Base-by-base conservation (phyloP, 768 basidiomycete genomes). In the Leucosporidium creatinivorum region DNA sequence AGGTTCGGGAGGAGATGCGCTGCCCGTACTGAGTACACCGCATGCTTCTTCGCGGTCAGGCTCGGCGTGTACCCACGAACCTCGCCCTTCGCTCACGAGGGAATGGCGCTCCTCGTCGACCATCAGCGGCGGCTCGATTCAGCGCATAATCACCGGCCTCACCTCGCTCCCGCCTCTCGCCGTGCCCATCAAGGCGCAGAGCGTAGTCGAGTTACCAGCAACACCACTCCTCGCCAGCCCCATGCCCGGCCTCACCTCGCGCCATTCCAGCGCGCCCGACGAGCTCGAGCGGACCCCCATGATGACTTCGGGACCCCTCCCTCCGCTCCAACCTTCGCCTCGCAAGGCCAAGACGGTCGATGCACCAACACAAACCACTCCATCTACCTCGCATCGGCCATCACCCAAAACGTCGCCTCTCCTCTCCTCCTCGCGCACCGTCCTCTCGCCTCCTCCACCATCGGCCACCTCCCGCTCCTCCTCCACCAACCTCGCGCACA, bases 61-160 rank as follows among this genome's bases (percentile, higher is more conserved):
- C 58, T 36, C 36, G 39, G 21, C 25, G n/a, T 15, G 12, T 39
- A 23, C 60, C 2, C 60, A 30, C 30, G 50, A 62, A 31, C 48
- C 61, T n/a, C 31, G 28, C 57, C 47, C 10, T 21, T 30, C 62
- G 39, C 25, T 33, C 39, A 44, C 39, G 3, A 6, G 39, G 39
- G 39, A 73, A 19, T 65, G 71, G 52, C 52, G 58, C n/a, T 47
- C 61, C 13, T 25, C 61, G 3, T 26, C 61, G 13, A 61, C 61
- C 13, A 67, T 73, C 65, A 73, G 49, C 36, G 68, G 71, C 47
- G 61, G 54, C 3, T 67, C 65, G 33, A 63, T 73, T 10, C 68
- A 73, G 66, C 65, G 66, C 26, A 67, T 73, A 51, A 68, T 73
- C 33, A 62, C 71, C 23, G 71, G 68, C 13, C 19, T 69, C n/a